These are phyloP conservation scores for Metschnikowia peoriensis DNA, from an alignment of 805 yeast species.

Conservation along the genomic window DNA sequence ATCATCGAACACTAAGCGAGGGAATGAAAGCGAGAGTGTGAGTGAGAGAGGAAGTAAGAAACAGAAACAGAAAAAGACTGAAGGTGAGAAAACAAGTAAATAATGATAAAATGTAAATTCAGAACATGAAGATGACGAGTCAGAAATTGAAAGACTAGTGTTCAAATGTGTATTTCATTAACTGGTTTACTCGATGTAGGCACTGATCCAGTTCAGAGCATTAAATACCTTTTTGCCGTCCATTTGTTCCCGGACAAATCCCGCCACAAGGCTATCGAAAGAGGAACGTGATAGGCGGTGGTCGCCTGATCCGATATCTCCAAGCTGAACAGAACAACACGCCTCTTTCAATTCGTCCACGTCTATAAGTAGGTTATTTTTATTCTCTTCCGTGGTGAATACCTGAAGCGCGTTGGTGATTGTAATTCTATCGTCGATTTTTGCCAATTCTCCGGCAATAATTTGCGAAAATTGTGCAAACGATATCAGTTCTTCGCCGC, in stretches of 20 bases:
- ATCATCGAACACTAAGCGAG: slow-evolving; percentile 66
- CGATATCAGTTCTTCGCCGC: slow-evolving; percentile 42
- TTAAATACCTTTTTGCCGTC: slow-evolving; percentile 58
- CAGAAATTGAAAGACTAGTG: not conserved
- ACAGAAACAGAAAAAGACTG: not conserved
- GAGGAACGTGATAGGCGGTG: slow-evolving; percentile 40
- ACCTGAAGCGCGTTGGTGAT: slow-evolving; percentile 58
- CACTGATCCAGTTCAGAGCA: slow-evolving; percentile 62
- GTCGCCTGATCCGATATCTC: slow-evolving; percentile 48
- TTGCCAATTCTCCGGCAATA: slow-evolving; percentile 54
- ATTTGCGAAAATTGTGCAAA: slow-evolving; percentile 66
- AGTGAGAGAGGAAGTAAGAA: not conserved
- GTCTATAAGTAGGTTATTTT: slow-evolving; percentile 43
- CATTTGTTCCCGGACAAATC: slow-evolving; percentile 55
- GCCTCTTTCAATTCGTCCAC: slow-evolving; percentile 48
- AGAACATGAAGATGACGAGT: not conserved
- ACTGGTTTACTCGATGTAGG: slow-evolving; percentile 37
- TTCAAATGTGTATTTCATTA: not conserved
- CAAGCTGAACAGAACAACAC: slow-evolving; percentile 44
- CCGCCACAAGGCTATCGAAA: slow-evolving; percentile 50
- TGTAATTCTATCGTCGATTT: slow-evolving; percentile 50
- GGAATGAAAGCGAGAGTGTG: not conserved
- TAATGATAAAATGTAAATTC: not conserved
- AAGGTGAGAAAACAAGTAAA: not conserved
- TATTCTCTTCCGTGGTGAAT: slow-evolving; percentile 39